Percentiles rank a stretch among this genome's conserved stretches.
phyloP scores from a whole-genome alignment of 2,329 filamentous ascomycete genomes.

The Alternaria gaisen region DNA sequence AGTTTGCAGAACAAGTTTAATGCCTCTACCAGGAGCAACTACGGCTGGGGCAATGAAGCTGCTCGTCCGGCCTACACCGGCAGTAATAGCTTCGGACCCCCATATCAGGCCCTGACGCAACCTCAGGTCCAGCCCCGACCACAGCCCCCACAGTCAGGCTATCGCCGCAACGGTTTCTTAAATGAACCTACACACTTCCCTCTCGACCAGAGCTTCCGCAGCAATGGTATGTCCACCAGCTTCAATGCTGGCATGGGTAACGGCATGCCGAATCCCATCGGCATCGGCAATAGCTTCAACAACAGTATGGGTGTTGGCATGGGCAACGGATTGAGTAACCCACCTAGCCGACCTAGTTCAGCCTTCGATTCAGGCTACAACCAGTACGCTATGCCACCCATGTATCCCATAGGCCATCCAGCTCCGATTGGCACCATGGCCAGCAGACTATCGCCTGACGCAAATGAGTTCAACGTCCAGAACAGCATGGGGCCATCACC shows the following conservation, averaged over 20 bases:
- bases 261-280: constrained; percentile 22
- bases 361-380: constrained; percentile 48
- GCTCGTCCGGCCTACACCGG: constrained; percentile 34
- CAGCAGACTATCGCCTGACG: constrained; percentile 56
- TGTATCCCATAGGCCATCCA: constrained; percentile 42
- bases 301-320: constrained; percentile 19
- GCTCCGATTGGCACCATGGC: constrained; percentile 50
- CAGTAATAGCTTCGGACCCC: constrained; percentile 35
- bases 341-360: constrained; percentile 49
- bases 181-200: constrained; percentile 52
- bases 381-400: constrained; percentile 42
- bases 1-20: constrained; percentile 63
- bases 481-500: constrained; percentile 44
- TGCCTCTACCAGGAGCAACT: constrained; percentile 53
- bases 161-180: constrained; percentile 45
- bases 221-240: constrained; percentile 24
- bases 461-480: constrained; percentile 55
- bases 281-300: constrained; percentile 9
- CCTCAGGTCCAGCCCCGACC: constrained; percentile 25
- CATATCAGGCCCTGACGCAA: constrained; percentile 26
- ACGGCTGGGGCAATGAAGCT: constrained; percentile 42
- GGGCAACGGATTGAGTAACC: constrained; percentile 35
- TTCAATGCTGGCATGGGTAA: constrained; percentile 24
- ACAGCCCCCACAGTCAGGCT: constrained; percentile 30
- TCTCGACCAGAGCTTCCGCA: constrained; percentile 45